Base-by-base conservation (phyloP, 148 eudicot species). In the Dianthus caryophyllus region DNA sequence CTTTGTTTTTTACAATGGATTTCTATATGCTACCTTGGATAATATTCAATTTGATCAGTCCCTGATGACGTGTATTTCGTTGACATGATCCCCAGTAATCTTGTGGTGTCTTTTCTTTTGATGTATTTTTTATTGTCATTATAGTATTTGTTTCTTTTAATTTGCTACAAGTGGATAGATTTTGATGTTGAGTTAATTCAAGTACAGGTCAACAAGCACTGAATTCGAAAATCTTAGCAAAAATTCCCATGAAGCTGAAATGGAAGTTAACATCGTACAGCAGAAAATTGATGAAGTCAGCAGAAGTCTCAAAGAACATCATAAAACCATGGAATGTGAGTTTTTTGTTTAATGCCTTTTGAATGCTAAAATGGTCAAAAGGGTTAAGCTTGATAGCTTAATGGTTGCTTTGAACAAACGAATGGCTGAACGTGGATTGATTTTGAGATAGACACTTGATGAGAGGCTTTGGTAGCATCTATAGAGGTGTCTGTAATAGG, bases 271-370 rank as follows among this genome's bases (percentile, higher is more conserved):
- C 68, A 56, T 69, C 67, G 52, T 88, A 78, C 78, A 94, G 68
- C 70, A 84, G 87, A 90, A 82, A 79, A 84, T 88, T 65, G 75
- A 88, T 65, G 98, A 94, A 76, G 85, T 73, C 75, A 79, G 67
- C 36, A 78, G 44, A 69, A 78, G 75, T 62, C 66, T 90, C 41
- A 72, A 78, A 76, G 86, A 81, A 71, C 74, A 74, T 64, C 90
- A 71, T 66, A 89, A 85, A 69, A 91, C 86, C 67, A 79, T 79
- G 78, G 97, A 94, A 29, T 80, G 98, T 94, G 79, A 94, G 98
- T 67, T 48, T 73, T 60, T 17, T 70, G n/a, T n/a, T 47, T 65
- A 2, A 61, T 30, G 66, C 63, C 51, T 31, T 16, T 17, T 64
- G 38, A 18, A 20, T 55, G 39, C 66, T 59, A 7, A 48, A 46